Base-by-base conservation (phyloP, 2,329 filamentous ascomycete genomes). In the Seiridium unicorne region DNA sequence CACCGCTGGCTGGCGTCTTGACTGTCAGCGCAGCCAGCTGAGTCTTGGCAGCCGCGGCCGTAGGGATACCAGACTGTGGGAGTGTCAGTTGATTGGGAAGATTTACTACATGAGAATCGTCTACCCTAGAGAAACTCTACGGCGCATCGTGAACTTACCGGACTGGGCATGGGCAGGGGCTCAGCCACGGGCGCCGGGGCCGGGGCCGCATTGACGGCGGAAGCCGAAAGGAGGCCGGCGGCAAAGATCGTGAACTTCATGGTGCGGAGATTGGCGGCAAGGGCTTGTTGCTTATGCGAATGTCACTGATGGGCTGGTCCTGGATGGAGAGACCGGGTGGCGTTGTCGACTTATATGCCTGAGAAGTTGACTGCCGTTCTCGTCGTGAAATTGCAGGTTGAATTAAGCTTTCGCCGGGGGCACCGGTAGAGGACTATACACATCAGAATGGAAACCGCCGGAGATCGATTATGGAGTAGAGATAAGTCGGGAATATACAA, bases 51-150 rank as follows among this genome's bases (percentile, higher is more conserved):
- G 76, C 77, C 1, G 84, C 71, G 1, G 79, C 77, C 4, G 81
- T 80, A 18, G 90, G 90, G 61, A 93, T 85, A 46, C 85, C 85
- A 6, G 89, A 85, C 72, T 84, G 38, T 42, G n/a, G 4, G 1
- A 13, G 2, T 35, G 49, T 53, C 32, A 53, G 49, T 44, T 48
- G 7, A 47, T 3, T 10, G 40, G 31, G 13, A 26, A 26, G 18
- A 48, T 11, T n/a, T 56, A 34, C 18, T 44, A 8, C 18, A 8
- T 5, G 10, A 44, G 3, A 13, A 18, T 26, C 2, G 18, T 26
- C 18, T 26, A 26, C 2, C 18, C 18, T 26, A 26, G 18, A 26
- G 18, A 26, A 26, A 26, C 18, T 26, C 18, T 26, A 26, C 18
- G 18, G 18, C 18, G 18, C 18, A 26, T 26, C 1, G 18, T 18